A percentile compares a stretch with the other conserved stretches of the same genome.
Conservation (phyloP, 2,329 filamentous ascomycete genomes). For the Colletotrichum sp. region DNA sequence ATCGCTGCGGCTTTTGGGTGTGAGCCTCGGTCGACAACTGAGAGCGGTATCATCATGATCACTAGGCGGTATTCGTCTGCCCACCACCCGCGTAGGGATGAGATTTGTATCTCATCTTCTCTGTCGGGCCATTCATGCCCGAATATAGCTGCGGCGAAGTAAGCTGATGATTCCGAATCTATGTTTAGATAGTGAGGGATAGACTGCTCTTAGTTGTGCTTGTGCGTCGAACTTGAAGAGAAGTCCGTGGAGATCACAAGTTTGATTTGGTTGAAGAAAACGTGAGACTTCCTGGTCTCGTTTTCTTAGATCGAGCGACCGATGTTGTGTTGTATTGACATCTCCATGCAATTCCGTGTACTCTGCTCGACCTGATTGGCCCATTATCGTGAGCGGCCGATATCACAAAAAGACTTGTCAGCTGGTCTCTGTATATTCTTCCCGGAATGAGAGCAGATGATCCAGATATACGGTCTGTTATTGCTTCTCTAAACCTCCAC, state of each 20-base stretch:
- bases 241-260: no score
- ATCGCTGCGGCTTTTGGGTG: not conserved
- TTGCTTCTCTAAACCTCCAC: not conserved
- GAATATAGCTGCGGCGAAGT: not conserved
- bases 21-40: not conserved
- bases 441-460: not conserved
- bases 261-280: not conserved
- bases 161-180: not conserved
- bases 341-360: not conserved
- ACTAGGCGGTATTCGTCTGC: accelerated
- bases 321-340: not conserved
- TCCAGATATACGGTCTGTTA: not conserved
- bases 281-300: not conserved
- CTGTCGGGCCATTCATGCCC: not conserved
- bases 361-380: not conserved
- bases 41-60: not conserved
- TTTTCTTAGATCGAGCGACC: accelerated
- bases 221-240: not conserved
- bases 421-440: accelerated
- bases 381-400: not conserved
- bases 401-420: not conserved
- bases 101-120: not conserved
- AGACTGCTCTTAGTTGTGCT: not conserved
- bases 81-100: not conserved
- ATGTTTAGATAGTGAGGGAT: not conserved